Evolutionary conservation across 129 eudicot species (phyloP), one percentile per base, ranked within the genome.

Genomic region (Lonicera japonica): DNA sequence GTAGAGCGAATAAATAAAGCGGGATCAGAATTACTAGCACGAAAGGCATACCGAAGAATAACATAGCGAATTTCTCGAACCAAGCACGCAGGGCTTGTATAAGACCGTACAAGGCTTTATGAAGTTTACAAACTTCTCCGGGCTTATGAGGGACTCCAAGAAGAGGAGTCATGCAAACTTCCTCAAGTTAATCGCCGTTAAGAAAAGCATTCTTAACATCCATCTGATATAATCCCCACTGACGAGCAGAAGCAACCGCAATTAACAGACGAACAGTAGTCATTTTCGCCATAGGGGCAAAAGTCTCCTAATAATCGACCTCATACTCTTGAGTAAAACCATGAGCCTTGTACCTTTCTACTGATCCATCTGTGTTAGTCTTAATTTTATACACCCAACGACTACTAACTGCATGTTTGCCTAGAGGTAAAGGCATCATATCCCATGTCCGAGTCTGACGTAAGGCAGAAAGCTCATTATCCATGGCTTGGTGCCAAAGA

Each of bases 241-340:
- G n/a, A n/a, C n/a, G n/a, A n/a, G n/a, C n/a, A n/a, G n/a, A n/a
- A n/a, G n/a, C n/a, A n/a, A n/a, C n/a, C n/a, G n/a, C 19, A 0
- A 57, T 4, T 24, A 16, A 1, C 4, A 14, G 24, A 4, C 40
- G 18, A 57, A 24, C 36, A 1, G 40, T 9, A 14, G 39, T 57
- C 13, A 57, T 20, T 6, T n/a, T 53, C 23, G 34, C 29, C 8
- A 21, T 21, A 6, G 7, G 29, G 3, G 19, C 29, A 61, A 41
- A 38, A 9, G 29, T 61, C 40, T 34, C 22, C 0, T 29, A 13
- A n/a, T 58, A 58, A 40, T 61, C 53, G 2, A 61, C 19, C 7
- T 7, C 65, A 61, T 61, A 61, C 29, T 61, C 25, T 21, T 61
- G 53, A 17, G 53, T 20, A 20, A 39, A 61, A 4, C 53, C 53